Conservation (phyloP, 2,329 filamentous ascomycete genomes). For the Penicillium sp. region DNA sequence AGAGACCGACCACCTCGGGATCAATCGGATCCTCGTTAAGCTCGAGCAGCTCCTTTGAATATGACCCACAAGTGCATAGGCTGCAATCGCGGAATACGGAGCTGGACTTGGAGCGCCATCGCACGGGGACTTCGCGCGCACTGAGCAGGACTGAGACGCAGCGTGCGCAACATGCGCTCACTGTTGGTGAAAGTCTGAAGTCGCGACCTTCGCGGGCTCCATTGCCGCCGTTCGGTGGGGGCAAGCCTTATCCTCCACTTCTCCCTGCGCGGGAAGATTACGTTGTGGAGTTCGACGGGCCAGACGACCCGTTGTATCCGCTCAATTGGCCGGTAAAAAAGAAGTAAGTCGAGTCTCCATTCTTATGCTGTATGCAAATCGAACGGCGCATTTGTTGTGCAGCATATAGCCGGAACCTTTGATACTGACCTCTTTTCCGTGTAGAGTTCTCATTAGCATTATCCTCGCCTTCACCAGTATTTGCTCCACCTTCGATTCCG, state of each 20-base stretch:
- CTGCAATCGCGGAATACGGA: slow-evolving; percentile 34
- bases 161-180: slow-evolving; percentile 40
- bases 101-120: slow-evolving; percentile 31
- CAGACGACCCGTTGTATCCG: slow-evolving; percentile 51
- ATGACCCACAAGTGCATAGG: slow-evolving; percentile 27
- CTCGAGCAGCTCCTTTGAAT: slow-evolving; percentile 30
- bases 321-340: slow-evolving; percentile 53
- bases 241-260: slow-evolving; percentile 53
- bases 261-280: slow-evolving; percentile 55
- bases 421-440: neutral
- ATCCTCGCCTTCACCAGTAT: slow-evolving; percentile 27
- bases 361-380: neutral
- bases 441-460: slow-evolving; percentile 17
- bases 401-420: neutral
- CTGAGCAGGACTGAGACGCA: slow-evolving; percentile 35
- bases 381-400: neutral
- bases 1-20: slow-evolving; percentile 14
- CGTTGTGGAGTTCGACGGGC: slow-evolving; percentile 55
- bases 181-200: slow-evolving; percentile 31
- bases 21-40: slow-evolving; percentile 19
- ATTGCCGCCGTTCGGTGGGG: slow-evolving; percentile 33
- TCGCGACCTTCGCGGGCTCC: slow-evolving; percentile 26
- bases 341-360: slow-evolving; percentile 37
- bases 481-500: slow-evolving; percentile 52
- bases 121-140: slow-evolving; percentile 24